phyloP scores from a whole-genome alignment of 2,329 filamentous ascomycete genomes.

The Pyrenophora seminiperda region DNA sequence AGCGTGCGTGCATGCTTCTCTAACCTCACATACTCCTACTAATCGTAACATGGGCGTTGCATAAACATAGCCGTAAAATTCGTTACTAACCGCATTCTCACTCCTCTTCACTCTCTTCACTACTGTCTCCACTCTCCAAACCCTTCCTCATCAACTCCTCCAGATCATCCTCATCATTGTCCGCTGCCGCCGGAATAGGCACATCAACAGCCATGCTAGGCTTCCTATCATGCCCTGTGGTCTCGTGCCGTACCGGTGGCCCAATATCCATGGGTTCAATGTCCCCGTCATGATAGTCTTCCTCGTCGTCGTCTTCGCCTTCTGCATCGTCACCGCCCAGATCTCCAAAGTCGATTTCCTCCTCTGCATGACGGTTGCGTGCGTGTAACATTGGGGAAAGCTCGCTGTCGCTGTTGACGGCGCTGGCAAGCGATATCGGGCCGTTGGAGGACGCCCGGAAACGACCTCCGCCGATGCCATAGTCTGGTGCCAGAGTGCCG shows the following conservation, averaged over 20 bases:
- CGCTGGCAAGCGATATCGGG: conserved; percentile 52
- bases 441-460: conserved; percentile 41
- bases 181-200: conserved; percentile 16
- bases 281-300: conserved; percentile 41
- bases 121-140: conserved; percentile 44
- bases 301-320: conserved; percentile 39
- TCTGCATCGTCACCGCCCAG: conserved; percentile 34
- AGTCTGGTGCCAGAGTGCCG: conserved; percentile 29
- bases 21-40: too few relatives aligned
- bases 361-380: conserved; percentile 18
- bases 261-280: conserved; percentile 44
- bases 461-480: conserved; percentile 33
- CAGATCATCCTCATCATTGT: conserved; percentile 49
- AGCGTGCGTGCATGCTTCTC: too few relatives aligned
- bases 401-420: conserved; percentile 45
- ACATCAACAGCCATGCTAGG: conserved; percentile 12
- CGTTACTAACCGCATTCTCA: conserved; percentile 3
- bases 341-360: conserved; percentile 47
- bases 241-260: conserved; percentile 30
- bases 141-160: conserved; percentile 53
- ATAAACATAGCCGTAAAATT: background rate
- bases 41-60: too few relatives aligned
- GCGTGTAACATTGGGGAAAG: conserved; percentile 35
- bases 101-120: conserved; percentile 55
- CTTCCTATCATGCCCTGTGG: conserved; percentile 16